Percentiles rank a stretch among this genome's conserved stretches.
Evolutionary conservation across 306 rosid species (phyloP).

Genomic region (Prinsepia uniflora): DNA sequence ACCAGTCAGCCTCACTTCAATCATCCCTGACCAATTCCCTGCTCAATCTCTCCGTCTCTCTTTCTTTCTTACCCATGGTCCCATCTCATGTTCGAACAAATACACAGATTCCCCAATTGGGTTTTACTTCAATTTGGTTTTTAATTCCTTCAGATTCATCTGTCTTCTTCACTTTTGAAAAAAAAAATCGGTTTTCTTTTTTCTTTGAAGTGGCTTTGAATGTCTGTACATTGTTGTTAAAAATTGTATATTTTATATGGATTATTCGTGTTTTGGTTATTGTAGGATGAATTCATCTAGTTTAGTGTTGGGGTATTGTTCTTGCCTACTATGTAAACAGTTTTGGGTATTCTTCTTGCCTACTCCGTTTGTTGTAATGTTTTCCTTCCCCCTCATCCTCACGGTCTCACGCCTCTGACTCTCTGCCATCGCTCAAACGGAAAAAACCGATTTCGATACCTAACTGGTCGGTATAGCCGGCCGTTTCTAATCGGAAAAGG

Average conservation of each 20-base stretch:
- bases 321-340: background rate
- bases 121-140: slow-evolving; percentile 10
- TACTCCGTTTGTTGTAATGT: too few species aligned
- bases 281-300: background rate
- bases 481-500: too few species aligned
- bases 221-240: background rate
- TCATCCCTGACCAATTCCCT: too few species aligned
- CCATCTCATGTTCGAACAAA: background rate
- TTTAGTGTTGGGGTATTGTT: background rate
- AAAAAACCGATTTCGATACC: too few species aligned
- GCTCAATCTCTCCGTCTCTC: too few species aligned
- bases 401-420: too few species aligned
- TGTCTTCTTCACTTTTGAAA: background rate
- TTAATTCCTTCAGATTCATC: background rate
- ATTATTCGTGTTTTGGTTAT: background rate
- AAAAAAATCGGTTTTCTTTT: background rate
- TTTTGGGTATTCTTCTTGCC: too few species aligned
- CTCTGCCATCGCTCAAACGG: too few species aligned
- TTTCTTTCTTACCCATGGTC: too few species aligned
- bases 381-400: too few species aligned
- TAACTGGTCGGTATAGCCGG: too few species aligned
- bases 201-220: background rate
- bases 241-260: slow-evolving; percentile 19
- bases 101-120: background rate
- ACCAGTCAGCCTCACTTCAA: too few species aligned